These are phyloP conservation scores for Cladosporium phlei DNA, from an alignment of 2,329 filamentous ascomycete species.

Conservation along the genomic window DNA sequence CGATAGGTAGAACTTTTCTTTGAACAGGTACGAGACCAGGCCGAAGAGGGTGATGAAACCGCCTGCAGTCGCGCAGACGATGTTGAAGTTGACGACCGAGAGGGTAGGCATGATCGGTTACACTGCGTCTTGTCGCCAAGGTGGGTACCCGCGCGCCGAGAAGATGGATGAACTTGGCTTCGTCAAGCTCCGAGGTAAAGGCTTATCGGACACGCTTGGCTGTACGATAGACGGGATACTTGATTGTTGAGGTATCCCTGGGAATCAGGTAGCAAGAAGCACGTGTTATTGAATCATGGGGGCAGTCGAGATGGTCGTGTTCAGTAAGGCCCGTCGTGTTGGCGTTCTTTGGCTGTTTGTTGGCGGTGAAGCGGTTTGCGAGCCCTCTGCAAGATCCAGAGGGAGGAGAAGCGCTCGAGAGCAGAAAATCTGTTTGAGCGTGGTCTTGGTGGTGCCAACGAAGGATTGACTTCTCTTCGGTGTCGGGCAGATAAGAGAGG, in stretches of 20 bases:
- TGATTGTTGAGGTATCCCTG: neutral
- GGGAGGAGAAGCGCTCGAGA: too few species aligned
- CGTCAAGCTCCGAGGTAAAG: neutral
- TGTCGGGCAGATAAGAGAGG: too few species aligned
- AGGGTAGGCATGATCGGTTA: constrained; percentile 59
- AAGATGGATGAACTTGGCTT: constrained; percentile 1
- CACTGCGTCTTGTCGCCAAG: neutral
- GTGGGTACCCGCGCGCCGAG: neutral
- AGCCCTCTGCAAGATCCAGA: too few species aligned
- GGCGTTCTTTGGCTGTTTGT: neutral
- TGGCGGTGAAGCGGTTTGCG: neutral
- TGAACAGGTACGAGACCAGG: constrained; percentile 80
- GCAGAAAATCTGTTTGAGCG: too few species aligned
- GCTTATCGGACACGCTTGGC: constrained; percentile 9
- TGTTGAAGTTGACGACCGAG: constrained; percentile 72
- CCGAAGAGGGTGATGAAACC: constrained; percentile 90
- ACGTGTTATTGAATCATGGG: constrained; percentile 28
- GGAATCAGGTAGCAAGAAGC: constrained; percentile 1
- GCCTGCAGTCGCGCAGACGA: constrained; percentile 72
- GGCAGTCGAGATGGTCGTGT: neutral
- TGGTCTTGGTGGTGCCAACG: too few species aligned
- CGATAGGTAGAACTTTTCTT: constrained; percentile 85
- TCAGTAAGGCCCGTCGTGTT: neutral
- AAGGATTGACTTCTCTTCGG: too few species aligned
- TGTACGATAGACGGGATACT: neutral